Conservation (phyloP, 495 filamentous ascomycete genomes). For the Penicillium psychrofluorescens region DNA sequence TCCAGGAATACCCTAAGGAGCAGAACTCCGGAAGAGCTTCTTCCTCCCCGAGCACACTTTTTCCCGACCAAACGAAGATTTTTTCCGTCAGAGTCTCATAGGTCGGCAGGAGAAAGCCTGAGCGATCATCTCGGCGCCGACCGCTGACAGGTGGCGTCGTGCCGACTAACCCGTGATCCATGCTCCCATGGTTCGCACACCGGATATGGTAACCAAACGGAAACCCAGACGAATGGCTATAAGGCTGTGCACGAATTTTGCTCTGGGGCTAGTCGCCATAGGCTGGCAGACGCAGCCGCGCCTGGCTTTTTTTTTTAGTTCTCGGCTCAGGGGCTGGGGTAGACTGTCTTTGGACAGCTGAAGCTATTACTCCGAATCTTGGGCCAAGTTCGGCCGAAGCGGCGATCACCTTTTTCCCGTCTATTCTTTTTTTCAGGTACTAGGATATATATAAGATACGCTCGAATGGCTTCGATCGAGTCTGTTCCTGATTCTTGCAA, state of each 20-base stretch:
- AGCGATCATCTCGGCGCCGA: conserved; percentile 2
- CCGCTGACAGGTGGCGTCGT: neutral
- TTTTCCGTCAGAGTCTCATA: too few relatives aligned
- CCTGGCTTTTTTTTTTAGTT: neutral
- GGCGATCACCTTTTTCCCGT: neutral
- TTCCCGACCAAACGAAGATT: too few relatives aligned
- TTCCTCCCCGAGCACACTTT: too few relatives aligned
- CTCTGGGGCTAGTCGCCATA: conserved; percentile 4
- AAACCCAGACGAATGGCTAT: neutral
- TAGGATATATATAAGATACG: neutral
- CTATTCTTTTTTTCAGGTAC: too few relatives aligned
- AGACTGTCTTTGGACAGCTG: neutral
- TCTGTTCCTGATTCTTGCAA: too few relatives aligned
- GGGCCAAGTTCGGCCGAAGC: conserved; percentile 2
- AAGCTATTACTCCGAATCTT: neutral
- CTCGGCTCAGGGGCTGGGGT: neutral
- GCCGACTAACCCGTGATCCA: neutral
- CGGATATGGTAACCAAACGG: neutral
- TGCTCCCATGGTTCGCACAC: too few relatives aligned
- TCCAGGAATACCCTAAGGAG: too few relatives aligned
- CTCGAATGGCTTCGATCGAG: too few relatives aligned
- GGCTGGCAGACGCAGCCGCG: neutral
- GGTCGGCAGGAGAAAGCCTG: neutral
- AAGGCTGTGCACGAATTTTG: neutral
- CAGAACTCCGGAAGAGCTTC: too few relatives aligned